A percentile compares a stretch with the other conserved stretches of the same genome.
Conservation (phyloP, 495 filamentous ascomycete genomes). For the Daldinia childiae region DNA sequence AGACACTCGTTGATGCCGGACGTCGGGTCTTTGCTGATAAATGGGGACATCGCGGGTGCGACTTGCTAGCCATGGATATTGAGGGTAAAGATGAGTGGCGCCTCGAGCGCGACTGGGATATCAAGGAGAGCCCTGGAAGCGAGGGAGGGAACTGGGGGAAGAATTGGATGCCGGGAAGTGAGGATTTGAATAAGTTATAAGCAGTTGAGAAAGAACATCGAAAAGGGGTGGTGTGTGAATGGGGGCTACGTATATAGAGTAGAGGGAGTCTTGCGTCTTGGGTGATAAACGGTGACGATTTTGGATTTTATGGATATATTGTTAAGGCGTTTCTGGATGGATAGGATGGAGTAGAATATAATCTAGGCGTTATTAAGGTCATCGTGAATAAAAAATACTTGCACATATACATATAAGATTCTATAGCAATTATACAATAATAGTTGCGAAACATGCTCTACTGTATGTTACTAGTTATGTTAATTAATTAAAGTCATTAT, state of each 20-base stretch:
- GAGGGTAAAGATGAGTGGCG: constrained; percentile 50
- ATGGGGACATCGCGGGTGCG: constrained; percentile 58
- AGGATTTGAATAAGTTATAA: not conserved
- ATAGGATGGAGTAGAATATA: not conserved
- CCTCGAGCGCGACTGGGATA: constrained; percentile 52
- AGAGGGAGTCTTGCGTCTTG: not conserved
- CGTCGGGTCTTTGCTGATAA: constrained; percentile 63
- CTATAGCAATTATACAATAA: not conserved
- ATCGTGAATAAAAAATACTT: not conserved
- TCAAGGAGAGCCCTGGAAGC: constrained; percentile 22
- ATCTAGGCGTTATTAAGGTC: not conserved
- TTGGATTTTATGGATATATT: not conserved
- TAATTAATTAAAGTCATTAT: too few species aligned
- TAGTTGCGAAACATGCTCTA: not conserved
- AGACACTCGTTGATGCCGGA: constrained; percentile 61
- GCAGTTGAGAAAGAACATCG: not conserved
- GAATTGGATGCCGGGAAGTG: constrained; percentile 39
- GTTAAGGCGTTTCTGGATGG: not conserved
- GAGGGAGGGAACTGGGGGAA: constrained; percentile 43
- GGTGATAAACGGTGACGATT: not conserved
- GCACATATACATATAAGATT: not conserved
- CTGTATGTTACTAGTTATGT: too few species aligned
- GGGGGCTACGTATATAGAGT: not conserved
- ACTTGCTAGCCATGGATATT: constrained; percentile 41
- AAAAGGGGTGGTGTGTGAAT: not conserved